A percentile compares a stretch with the other conserved stretches of the same genome.
phyloP scores from a whole-genome alignment of 768 basidiomycete genomes.

The Hygrophoropsis aurantiaca region DNA sequence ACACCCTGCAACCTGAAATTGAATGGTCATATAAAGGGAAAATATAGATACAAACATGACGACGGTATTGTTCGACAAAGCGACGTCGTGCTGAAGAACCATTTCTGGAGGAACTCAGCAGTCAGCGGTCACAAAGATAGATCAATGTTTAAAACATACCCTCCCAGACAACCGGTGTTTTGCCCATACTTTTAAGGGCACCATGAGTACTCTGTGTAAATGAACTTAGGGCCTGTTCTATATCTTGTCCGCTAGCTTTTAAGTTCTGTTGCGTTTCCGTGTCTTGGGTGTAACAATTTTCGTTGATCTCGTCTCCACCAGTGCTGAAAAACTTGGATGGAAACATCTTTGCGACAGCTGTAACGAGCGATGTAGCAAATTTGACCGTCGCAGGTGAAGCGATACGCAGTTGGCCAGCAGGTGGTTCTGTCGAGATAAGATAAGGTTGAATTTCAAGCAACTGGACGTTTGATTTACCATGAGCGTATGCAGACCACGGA shows the following conservation, averaged over 20 bases:
- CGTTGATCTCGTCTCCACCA: slow-evolving; percentile 77
- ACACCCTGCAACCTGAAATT: slow-evolving; percentile 46
- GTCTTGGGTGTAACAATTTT: slow-evolving; percentile 62
- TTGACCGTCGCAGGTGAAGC: slow-evolving; percentile 51
- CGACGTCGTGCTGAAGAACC: slow-evolving; percentile 56
- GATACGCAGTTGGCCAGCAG: slow-evolving; percentile 74
- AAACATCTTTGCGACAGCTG: slow-evolving; percentile 46
- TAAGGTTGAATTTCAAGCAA: not conserved
- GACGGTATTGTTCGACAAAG: slow-evolving; percentile 47
- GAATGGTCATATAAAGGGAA: slow-evolving; percentile 6
- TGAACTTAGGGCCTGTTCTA: slow-evolving; percentile 39
- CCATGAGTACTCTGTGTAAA: slow-evolving; percentile 38
- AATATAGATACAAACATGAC: slow-evolving; percentile 45
- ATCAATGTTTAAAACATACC: slow-evolving; percentile 17
- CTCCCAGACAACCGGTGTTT: slow-evolving; percentile 52
- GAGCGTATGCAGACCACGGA: slow-evolving; percentile 58
- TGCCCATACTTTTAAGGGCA: slow-evolving; percentile 31
- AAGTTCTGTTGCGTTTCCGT: slow-evolving; percentile 52
- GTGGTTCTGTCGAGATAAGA: slow-evolving; percentile 41
- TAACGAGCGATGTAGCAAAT: slow-evolving; percentile 53
- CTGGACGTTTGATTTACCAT: slow-evolving; percentile 18
- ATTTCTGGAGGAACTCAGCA: slow-evolving; percentile 45
- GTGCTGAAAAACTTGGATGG: slow-evolving; percentile 63
- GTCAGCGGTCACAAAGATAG: not conserved
- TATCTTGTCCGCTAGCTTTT: slow-evolving; percentile 32